Base-by-base conservation (phyloP, 2,329 filamentous ascomycete genomes). In the Raffaelea albimanens region DNA sequence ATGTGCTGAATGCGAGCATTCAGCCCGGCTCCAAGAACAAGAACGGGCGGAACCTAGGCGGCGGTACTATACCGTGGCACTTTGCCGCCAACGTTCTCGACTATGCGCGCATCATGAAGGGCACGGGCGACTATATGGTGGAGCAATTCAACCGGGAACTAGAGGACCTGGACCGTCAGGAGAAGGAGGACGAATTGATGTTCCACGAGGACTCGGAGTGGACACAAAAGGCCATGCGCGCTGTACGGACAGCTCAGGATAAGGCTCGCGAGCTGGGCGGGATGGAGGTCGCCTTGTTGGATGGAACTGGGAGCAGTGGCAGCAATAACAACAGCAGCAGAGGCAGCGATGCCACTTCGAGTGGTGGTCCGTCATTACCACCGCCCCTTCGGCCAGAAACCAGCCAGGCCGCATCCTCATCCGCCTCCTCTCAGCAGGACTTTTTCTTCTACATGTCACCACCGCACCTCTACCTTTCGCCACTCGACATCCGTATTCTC, bases 31-130 rank as follows among this genome's bases (percentile, higher is more conserved):
- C 29, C 18, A 11, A 18, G 33, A 3, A 13, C 21, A 21, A 16
- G n/a, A 34, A 25, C 34, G 44, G 31, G 18, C 20, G 10, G 16
- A 5, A 14, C 8, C 23, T 38, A 18, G 29, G 33, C 25, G 23
- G 39, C 36, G 43, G 33, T 39, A 34, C 34, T 58, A 80, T 97
- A 33, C 93, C 93, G 0, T 98, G 93, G 93, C 88, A 94, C 63
- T 89, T 93, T 65, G 88, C 87, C 5, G 89, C 88, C 10, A 94
- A 95, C 58, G 89, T 95, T 33, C 76, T 94, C 61, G 93, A 98
- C 61, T 98, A 96, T 64, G 88, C 90, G 16, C 81, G 90, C 36
- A 84, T 97, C 47, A 95, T 98, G 87, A 95, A 91, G 61, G 93
- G 90, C 7, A 91, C 87, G 4, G 81, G 85, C 57, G 82, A 85